A percentile compares a stretch with the other conserved stretches of the same genome.
Evolutionary conservation across 495 filamentous ascomycete genomes (phyloP).

Genomic region (Tricharina praecox): DNA sequence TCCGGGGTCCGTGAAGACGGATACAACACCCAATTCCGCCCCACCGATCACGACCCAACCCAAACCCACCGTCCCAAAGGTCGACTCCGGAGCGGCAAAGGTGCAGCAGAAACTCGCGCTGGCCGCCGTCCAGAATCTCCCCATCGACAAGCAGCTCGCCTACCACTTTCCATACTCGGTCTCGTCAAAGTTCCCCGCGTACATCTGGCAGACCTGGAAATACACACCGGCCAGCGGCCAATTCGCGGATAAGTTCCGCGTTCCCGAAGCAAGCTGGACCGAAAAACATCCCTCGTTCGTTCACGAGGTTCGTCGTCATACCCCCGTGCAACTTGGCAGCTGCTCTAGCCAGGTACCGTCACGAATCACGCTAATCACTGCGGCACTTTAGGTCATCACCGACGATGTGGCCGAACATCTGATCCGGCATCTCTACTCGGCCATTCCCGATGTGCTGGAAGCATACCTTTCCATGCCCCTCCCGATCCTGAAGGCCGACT

Average conservation of each 20-base stretch:
- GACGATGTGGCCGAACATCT: conserved; percentile 69
- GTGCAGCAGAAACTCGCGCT: conserved; percentile 20
- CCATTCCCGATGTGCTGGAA: conserved; percentile 80
- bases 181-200: conserved; percentile 76
- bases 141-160: conserved; percentile 65
- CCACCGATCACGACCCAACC: background rate
- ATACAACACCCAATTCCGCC: background rate
- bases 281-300: conserved; percentile 77
- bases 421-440: conserved; percentile 68
- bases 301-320: conserved; percentile 42
- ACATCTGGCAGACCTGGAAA: conserved; percentile 99
- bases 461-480: conserved; percentile 74
- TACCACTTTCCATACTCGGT: conserved; percentile 91
- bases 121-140: conserved; percentile 14
- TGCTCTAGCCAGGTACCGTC: too few species aligned
- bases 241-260: conserved; percentile 57
- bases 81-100: background rate
- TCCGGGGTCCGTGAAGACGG: background rate
- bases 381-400: conserved; percentile 47
- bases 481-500: conserved; percentile 86
- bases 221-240: conserved; percentile 63
- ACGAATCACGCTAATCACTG: conserved; percentile 1
- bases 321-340: too few species aligned
- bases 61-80: background rate
- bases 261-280: conserved; percentile 79